Conservation (phyloP, 805 yeast species). For the Kluyveromyces starmeri region DNA sequence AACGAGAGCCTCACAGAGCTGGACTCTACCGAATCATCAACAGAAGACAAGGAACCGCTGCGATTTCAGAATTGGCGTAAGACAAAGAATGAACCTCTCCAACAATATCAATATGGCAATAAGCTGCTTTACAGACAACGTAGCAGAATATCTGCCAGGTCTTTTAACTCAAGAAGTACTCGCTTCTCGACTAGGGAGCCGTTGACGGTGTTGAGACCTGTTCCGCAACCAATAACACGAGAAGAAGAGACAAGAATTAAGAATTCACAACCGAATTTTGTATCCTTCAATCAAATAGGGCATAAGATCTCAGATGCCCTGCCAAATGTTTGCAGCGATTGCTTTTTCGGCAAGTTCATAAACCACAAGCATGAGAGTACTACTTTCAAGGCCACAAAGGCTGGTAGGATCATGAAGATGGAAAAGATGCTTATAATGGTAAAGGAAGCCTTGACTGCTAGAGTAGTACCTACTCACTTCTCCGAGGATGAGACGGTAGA, state of each 20-base stretch:
- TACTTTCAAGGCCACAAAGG: constrained; percentile 5
- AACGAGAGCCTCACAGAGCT: too few relatives aligned
- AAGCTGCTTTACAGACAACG: not conserved
- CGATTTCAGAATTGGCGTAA: too few relatives aligned
- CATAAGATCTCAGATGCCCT: not conserved
- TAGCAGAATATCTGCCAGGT: not conserved
- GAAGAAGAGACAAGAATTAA: not conserved
- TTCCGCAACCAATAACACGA: not conserved
- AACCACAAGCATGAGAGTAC: not conserved
- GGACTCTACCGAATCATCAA: too few relatives aligned
- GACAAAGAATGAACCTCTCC: too few relatives aligned
- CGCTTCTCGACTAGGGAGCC: not conserved
- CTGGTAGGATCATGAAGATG: constrained; percentile 56
- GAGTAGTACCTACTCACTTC: constrained; percentile 28
- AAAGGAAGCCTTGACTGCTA: constrained; percentile 29
- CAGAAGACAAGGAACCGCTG: too few relatives aligned
- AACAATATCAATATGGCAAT: too few relatives aligned
- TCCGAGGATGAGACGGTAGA: constrained; percentile 45
- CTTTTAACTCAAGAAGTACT: not conserved
- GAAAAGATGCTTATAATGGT: constrained; percentile 65
- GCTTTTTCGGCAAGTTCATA: not conserved
- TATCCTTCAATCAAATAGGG: not conserved
- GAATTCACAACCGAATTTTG: not conserved
- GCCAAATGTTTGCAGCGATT: not conserved
- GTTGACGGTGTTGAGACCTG: not conserved